phyloP scores from a whole-genome alignment of 2,329 filamentous ascomycete species.

The Aureobasidium sp. region DNA sequence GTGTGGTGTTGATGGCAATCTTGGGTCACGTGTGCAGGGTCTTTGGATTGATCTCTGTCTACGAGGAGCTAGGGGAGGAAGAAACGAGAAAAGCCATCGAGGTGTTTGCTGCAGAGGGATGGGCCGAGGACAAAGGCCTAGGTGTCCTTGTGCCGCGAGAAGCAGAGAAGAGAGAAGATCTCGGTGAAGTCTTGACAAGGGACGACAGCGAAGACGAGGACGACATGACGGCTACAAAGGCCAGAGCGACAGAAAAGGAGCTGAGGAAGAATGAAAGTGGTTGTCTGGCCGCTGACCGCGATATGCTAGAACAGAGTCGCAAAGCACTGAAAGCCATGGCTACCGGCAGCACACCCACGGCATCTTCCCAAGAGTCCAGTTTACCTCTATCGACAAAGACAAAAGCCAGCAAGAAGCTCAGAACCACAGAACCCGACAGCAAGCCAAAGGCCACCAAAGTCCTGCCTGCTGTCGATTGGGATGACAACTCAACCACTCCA shows the following conservation, averaged over 20 bases:
- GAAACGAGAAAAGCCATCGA: constrained; percentile 38
- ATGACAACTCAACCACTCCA: background rate
- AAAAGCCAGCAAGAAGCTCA: constrained; percentile 5
- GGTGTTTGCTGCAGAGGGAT: constrained; percentile 37
- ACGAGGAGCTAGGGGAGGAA: constrained; percentile 36
- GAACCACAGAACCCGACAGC: background rate
- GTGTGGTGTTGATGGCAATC: constrained; percentile 37
- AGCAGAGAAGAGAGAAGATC: constrained; percentile 15
- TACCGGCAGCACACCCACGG: background rate
- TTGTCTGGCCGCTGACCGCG: constrained; percentile 6
- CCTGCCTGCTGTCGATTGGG: constrained; percentile 4
- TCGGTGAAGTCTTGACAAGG: constrained; percentile 31
- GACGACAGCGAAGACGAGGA: constrained; percentile 17
- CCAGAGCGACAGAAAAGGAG: constrained; percentile 9
- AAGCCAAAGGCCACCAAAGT: background rate
- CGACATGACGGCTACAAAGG: background rate
- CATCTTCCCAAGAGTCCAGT: background rate
- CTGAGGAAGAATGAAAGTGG: background rate
- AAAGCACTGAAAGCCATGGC: constrained; percentile 8
- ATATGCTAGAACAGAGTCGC: constrained; percentile 10
- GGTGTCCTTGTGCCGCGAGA: constrained; percentile 21
- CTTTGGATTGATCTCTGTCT: constrained; percentile 34
- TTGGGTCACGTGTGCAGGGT: constrained; percentile 36
- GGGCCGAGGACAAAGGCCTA: constrained; percentile 27
- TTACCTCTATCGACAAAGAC: background rate